Evolutionary conservation across 768 basidiomycete species (phyloP).

Genomic region (Macrolepiota dolichaula): DNA sequence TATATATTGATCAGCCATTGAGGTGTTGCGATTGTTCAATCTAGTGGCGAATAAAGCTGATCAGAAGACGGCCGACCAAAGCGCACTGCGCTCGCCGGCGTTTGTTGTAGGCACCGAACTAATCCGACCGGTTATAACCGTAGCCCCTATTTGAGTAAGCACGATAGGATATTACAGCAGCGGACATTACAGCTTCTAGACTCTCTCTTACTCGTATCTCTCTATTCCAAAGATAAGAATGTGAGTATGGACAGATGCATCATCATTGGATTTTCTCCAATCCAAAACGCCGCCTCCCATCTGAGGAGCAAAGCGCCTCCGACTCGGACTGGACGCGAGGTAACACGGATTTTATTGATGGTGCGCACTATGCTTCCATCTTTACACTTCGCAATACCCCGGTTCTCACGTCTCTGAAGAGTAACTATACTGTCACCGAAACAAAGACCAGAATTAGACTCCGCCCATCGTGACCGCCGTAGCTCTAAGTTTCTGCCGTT

Average conservation of each 20-base stretch:
- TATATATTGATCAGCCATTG: no score
- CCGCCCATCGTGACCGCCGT: neutral
- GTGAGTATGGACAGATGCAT: neutral
- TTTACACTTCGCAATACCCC: constrained; percentile 5
- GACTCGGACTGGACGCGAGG: constrained; percentile 13
- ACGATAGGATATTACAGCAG: neutral
- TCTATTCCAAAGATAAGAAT: neutral
- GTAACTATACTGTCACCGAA: neutral
- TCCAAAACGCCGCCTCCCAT: neutral
- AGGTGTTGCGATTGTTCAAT: no score
- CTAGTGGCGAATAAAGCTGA: no score
- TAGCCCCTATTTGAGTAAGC: neutral
- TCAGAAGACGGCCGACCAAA: neutral
- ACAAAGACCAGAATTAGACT: neutral
- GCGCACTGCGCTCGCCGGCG: neutral
- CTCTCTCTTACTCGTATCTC: neutral
- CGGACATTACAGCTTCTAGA: neutral
- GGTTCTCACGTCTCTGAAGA: neutral
- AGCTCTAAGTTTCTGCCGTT: neutral
- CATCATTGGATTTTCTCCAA: neutral
- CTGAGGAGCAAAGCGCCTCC: neutral
- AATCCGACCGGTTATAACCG: neutral
- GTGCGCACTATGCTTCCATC: constrained; percentile 4
- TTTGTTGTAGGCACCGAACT: neutral
- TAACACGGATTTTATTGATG: constrained; percentile 3